Evolutionary conservation across 805 yeast genomes (phyloP).

Genomic region (Limtongia smithiae): DNA sequence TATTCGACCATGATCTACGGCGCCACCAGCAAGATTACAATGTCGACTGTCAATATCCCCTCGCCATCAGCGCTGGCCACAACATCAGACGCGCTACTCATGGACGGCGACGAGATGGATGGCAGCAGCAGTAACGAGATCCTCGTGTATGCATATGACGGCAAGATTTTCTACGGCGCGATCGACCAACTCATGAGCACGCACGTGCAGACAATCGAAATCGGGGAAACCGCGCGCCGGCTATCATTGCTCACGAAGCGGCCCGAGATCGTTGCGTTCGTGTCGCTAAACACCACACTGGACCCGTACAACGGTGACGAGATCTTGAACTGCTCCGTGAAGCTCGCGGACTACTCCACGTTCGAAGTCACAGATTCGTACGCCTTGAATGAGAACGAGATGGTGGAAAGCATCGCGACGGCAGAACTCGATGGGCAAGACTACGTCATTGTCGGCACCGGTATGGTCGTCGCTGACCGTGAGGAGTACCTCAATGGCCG

Average conservation of each 20-base stretch:
- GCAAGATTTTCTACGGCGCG: slow-evolving; percentile 14
- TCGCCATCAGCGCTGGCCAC: slow-evolving; percentile 23
- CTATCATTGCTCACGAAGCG: slow-evolving; percentile 11
- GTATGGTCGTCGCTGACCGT: slow-evolving; percentile 20
- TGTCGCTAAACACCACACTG: slow-evolving; percentile 23
- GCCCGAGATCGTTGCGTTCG: slow-evolving; percentile 13
- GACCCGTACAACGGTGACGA: slow-evolving; percentile 24
- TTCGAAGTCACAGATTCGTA: slow-evolving; percentile 19
- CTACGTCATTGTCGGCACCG: slow-evolving; percentile 29
- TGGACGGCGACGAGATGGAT: slow-evolving; percentile 3
- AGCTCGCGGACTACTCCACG: slow-evolving; percentile 18
- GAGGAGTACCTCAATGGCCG: slow-evolving; percentile 28
- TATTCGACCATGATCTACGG: slow-evolving; percentile 28
- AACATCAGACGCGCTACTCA: background rate
- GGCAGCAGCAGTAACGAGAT: background rate
- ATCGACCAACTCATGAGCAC: slow-evolving; percentile 26
- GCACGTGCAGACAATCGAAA: slow-evolving; percentile 28
- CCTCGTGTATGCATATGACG: slow-evolving; percentile 22
- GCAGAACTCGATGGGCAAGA: slow-evolving; percentile 15
- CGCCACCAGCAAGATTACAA: slow-evolving; percentile 9
- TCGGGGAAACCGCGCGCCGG: slow-evolving; percentile 26
- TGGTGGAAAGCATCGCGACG: slow-evolving; percentile 25
- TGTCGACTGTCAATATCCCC: slow-evolving; percentile 21
- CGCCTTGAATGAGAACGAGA: slow-evolving; percentile 24
- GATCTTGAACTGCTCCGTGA: slow-evolving; percentile 17